Evolutionary conservation across 2,329 filamentous ascomycete species (phyloP), one percentile per base, ranked within the genome.

Genomic region (Pseudohalonectria lignicola): DNA sequence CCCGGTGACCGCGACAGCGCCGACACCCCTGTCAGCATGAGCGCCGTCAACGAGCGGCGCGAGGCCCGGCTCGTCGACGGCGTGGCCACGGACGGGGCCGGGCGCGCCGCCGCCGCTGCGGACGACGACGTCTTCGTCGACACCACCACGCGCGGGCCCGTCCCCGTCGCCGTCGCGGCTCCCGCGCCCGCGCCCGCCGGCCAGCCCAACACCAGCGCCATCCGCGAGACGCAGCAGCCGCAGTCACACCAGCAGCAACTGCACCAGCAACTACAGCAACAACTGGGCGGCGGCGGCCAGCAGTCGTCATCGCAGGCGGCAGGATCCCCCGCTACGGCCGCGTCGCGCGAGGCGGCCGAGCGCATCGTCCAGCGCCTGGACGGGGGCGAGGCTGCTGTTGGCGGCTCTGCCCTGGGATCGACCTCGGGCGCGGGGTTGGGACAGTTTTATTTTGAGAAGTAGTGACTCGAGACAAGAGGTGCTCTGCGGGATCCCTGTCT

Each of bases 61-160:
- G 76, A 82, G 49, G 76, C 77, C 15, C 69, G 73, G 37, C 77
- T 80, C 67, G 62, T 82, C 40, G 78, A 85, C 51, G 79, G 79
- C 2, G 68, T 83, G 30, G 73, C 76, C 1, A 56, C 62, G 3
- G 79, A 80, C 49, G 67, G 73, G 26, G 55, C 65, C 4, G 55
- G 55, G 26, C 23, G 26, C 10, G 51, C 51, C 19, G 49, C 52
- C 7, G 50, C 47, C 4, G 36, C 49, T 2, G 39, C 32, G 4
- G 64, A 68, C 30, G 70, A 76, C 43, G 67, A 69, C 37, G 54
- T 60, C 9, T 76, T 79, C 44, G 66, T 82, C 18, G 79, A 84
- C 55, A 82, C 77, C 3, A 80, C 78, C 1, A 69, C 71, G 36
- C 62, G 70, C 17, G 70, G 74, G 0, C 74, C 76, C 2, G 62